Conservation (phyloP, 805 yeast genomes). For the Starmerella powellii region DNA sequence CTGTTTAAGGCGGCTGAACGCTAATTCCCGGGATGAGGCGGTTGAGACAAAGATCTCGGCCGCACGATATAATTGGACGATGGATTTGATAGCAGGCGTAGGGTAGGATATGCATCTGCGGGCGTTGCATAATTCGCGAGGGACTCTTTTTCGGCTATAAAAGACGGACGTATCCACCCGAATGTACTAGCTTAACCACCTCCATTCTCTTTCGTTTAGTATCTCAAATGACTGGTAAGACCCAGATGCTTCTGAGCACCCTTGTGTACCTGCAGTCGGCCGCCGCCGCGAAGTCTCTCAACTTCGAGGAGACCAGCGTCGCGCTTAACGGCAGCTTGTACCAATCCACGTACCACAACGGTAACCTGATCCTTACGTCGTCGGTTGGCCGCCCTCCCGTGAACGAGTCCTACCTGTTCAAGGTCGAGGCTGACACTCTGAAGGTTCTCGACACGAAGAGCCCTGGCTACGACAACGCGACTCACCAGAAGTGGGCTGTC, state of each 20-base stretch:
- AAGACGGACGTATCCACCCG: background rate
- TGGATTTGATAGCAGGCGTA: background rate
- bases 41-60: no score
- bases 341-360: slow-evolving; percentile 8
- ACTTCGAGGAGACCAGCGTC: slow-evolving; percentile 1
- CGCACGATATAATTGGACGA: background rate
- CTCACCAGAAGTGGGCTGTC: slow-evolving; percentile 6
- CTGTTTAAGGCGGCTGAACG: no score
- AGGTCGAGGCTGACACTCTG: slow-evolving; percentile 10
- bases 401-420: slow-evolving; percentile 8
- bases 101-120: background rate
- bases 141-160: background rate
- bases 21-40: no score
- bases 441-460: background rate
- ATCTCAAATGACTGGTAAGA: background rate
- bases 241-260: background rate
- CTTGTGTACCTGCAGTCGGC: background rate
- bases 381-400: slow-evolving; percentile 14
- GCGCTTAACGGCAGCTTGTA: slow-evolving; percentile 11
- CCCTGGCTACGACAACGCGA: slow-evolving; percentile 1
- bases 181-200: no score
- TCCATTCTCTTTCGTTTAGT: no score
- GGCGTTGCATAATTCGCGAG: background rate
- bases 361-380: slow-evolving; percentile 8
- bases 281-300: slow-evolving; percentile 1